Evolutionary conservation across 2,329 filamentous ascomycete species (phyloP).

Genomic region (Verticillium nonalfalfae): DNA sequence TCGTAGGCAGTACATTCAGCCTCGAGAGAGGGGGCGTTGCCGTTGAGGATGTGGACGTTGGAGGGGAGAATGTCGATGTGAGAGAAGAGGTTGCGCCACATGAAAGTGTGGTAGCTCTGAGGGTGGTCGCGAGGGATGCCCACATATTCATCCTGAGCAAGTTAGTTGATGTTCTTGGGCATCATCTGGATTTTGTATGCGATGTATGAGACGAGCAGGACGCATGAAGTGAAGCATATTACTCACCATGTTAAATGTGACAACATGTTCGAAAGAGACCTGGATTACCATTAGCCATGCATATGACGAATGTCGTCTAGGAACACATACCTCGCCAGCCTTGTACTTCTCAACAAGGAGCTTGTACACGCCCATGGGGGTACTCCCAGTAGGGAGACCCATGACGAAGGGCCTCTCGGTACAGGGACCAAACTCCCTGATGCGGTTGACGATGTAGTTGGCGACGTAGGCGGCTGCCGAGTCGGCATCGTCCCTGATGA

Average conservation of each 20-base stretch:
- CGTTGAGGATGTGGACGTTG: slow-evolving; percentile 81
- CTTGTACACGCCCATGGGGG: slow-evolving; percentile 71
- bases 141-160: slow-evolving; percentile 71
- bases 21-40: slow-evolving; percentile 69
- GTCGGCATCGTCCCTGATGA: slow-evolving; percentile 68
- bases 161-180: not conserved
- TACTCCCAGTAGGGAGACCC: slow-evolving; percentile 77
- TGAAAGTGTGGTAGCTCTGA: slow-evolving; percentile 85
- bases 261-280: slow-evolving; percentile 81
- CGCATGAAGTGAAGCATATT: not conserved
- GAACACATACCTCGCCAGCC: slow-evolving; percentile 44
- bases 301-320: not conserved
- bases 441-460: slow-evolving; percentile 76
- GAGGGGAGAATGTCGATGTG: slow-evolving; percentile 74
- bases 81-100: slow-evolving; percentile 90
- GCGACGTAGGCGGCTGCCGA: slow-evolving; percentile 70
- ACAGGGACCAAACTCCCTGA: slow-evolving; percentile 70
- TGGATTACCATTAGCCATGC: slow-evolving; percentile 25
- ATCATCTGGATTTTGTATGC: no score
- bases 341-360: slow-evolving; percentile 67
- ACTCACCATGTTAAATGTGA: slow-evolving; percentile 84
- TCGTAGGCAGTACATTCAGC: slow-evolving; percentile 77
- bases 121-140: slow-evolving; percentile 76
- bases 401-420: slow-evolving; percentile 71
- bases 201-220: not conserved